These are phyloP conservation scores for Candida sonorensis DNA, from an alignment of 805 yeast genomes.

Conservation along the genomic window DNA sequence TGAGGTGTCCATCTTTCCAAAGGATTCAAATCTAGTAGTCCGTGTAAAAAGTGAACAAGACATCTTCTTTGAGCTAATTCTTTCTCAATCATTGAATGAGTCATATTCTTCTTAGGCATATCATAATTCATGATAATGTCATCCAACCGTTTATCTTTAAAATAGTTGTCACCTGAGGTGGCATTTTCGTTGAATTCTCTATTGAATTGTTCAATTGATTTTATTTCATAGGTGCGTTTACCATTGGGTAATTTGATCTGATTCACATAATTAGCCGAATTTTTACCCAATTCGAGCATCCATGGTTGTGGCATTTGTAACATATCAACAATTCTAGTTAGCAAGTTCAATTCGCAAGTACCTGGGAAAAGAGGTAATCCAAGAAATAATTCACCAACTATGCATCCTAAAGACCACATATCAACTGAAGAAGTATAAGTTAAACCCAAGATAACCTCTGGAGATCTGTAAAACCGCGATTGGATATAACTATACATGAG, in stretches of 20 bases:
- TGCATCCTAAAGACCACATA: conserved; percentile 63
- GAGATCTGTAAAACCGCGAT: conserved; percentile 88
- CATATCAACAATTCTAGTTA: conserved; percentile 74
- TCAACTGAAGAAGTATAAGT: conserved; percentile 92
- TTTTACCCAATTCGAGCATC: conserved; percentile 96
- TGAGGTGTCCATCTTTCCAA: conserved; percentile 96
- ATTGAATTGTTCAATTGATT: conserved; percentile 39
- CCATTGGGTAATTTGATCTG: conserved; percentile 15
- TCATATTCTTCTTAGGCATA: conserved; percentile 53
- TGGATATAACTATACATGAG: conserved; percentile 89
- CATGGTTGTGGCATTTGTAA: conserved; percentile 86
- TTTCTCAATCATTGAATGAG: conserved; percentile 46
- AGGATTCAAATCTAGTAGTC: conserved; percentile 79
- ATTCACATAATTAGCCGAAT: conserved; percentile 58
- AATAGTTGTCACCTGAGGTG: conserved; percentile 80
- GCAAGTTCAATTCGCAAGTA: conserved; percentile 85
- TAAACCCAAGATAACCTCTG: conserved; percentile 87
- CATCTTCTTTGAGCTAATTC: conserved; percentile 69
- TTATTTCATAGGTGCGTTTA: conserved; percentile 21
- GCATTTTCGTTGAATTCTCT: conserved; percentile 53
- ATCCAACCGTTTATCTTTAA: conserved; percentile 52
- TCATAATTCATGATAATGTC: conserved; percentile 77
- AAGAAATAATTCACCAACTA: conserved; percentile 51
- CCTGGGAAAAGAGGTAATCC: conserved; percentile 97
- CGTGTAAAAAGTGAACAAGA: conserved; percentile 69